Evolutionary conservation across 768 basidiomycete genomes (phyloP).

Genomic region (Phlebiopsis gigantea): DNA sequence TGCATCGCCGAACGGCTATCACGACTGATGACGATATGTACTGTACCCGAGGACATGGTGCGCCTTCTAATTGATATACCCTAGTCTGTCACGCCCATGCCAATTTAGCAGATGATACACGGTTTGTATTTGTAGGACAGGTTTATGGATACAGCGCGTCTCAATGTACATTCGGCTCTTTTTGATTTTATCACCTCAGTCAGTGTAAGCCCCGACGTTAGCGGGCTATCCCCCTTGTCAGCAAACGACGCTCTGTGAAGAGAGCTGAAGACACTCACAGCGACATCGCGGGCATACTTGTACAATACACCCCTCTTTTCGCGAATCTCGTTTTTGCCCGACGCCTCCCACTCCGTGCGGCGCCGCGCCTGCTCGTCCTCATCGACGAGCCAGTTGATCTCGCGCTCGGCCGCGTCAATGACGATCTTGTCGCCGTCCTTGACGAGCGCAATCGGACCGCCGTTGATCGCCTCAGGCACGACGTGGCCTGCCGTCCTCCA

Average conservation of each 20-base stretch:
- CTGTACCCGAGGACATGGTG: background rate
- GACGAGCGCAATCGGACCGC: conserved; percentile 85
- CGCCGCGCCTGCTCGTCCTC: conserved; percentile 61
- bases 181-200: conserved; percentile 34
- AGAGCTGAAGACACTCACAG: conserved; percentile 46
- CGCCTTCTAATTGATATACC: background rate
- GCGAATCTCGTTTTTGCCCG: conserved; percentile 56
- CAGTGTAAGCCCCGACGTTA: conserved; percentile 76
- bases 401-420: conserved; percentile 61
- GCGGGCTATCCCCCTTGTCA: conserved; percentile 52
- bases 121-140: background rate
- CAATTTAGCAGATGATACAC: background rate
- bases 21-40: background rate
- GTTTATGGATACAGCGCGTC: conserved; percentile 1
- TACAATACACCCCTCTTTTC: conserved; percentile 71
- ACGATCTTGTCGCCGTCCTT: conserved; percentile 76
- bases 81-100: background rate
- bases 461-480: conserved; percentile 63
- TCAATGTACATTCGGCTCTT: background rate
- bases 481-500: conserved; percentile 49
- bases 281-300: conserved; percentile 82
- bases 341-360: conserved; percentile 62
- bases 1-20: background rate
- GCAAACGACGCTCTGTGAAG: background rate
- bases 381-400: conserved; percentile 69